Percentiles rank a stretch among this genome's conserved stretches.
Evolutionary conservation across 1,284 basidiomycete species (phyloP).

Genomic region (Moniliophthora roreri): DNA sequence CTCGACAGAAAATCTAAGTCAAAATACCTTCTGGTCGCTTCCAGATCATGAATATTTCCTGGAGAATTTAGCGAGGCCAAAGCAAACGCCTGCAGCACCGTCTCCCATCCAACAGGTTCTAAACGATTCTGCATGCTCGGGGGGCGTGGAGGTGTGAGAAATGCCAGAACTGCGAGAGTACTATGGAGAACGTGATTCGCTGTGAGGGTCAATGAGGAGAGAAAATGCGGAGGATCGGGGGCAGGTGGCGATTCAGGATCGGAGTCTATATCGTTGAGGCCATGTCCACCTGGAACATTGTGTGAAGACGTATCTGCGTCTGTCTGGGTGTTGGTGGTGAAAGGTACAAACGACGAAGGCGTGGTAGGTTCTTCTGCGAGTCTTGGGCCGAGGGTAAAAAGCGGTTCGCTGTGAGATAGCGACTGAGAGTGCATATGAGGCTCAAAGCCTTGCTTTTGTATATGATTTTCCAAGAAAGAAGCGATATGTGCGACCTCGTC

Average conservation of each 20-base stretch:
- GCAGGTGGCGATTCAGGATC: background rate
- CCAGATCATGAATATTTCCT: background rate
- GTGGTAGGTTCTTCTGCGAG: background rate
- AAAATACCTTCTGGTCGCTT: constrained; percentile 11
- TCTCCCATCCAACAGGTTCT: constrained; percentile 14
- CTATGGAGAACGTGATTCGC: constrained; percentile 11
- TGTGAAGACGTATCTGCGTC: background rate
- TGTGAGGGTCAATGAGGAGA: constrained; percentile 8
- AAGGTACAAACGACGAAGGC: background rate
- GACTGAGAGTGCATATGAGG: background rate
- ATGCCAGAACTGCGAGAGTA: constrained; percentile 12
- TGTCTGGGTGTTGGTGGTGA: background rate
- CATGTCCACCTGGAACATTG: background rate
- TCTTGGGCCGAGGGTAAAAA: background rate
- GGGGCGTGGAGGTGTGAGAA: constrained; percentile 9
- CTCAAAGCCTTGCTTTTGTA: too few species aligned
- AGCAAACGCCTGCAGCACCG: constrained; percentile 10
- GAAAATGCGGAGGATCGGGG: background rate
- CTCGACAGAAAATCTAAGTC: background rate
- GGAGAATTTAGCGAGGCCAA: background rate
- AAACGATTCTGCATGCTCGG: constrained; percentile 17
- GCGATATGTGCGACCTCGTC: constrained; percentile 47
- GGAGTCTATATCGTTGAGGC: constrained; percentile 2
- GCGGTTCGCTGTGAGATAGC: background rate
- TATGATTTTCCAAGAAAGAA: background rate